Conservation (phyloP, 495 filamentous ascomycete genomes). For the Parachaetomium inaequale region DNA sequence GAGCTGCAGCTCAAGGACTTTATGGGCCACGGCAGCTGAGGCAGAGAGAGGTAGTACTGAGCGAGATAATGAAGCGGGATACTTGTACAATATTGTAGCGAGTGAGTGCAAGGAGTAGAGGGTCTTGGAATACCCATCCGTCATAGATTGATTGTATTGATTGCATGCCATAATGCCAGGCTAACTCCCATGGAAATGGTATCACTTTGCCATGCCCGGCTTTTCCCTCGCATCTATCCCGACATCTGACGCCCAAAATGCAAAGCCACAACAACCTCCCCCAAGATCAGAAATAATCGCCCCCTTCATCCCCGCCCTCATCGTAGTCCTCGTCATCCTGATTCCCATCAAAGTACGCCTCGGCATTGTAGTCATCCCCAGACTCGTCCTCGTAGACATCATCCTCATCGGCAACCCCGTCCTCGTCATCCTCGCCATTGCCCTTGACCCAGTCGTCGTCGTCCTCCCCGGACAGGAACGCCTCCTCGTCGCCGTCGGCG, state of each 20-base stretch:
- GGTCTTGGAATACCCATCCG: neutral
- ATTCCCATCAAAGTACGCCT: conserved; percentile 52
- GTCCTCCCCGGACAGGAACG: conserved; percentile 37
- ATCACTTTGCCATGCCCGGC: conserved; percentile 15
- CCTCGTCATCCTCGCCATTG: conserved; percentile 35
- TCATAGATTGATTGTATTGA: neutral
- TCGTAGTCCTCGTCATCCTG: conserved; percentile 49
- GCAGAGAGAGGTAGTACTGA: neutral
- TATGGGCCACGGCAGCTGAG: conserved; percentile 31
- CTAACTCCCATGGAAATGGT: conserved; percentile 19
- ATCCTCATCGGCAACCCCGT: conserved; percentile 42
- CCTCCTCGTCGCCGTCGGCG: conserved; percentile 40
- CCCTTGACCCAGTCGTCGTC: conserved; percentile 44
- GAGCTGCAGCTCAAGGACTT: conserved; percentile 60
- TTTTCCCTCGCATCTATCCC: neutral
- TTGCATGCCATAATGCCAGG: neutral
- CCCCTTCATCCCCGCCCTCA: conserved; percentile 44
- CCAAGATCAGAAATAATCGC: conserved; percentile 21
- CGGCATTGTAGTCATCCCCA: conserved; percentile 54
- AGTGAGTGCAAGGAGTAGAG: neutral
- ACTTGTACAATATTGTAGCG: conserved; percentile 3
- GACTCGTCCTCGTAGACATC: conserved; percentile 47
- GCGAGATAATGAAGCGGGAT: neutral
- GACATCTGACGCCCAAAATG: conserved; percentile 11
- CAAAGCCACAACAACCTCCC: neutral